Evolutionary conservation across 805 yeast genomes (phyloP).

Genomic region (Cyberlindnera japonica): DNA sequence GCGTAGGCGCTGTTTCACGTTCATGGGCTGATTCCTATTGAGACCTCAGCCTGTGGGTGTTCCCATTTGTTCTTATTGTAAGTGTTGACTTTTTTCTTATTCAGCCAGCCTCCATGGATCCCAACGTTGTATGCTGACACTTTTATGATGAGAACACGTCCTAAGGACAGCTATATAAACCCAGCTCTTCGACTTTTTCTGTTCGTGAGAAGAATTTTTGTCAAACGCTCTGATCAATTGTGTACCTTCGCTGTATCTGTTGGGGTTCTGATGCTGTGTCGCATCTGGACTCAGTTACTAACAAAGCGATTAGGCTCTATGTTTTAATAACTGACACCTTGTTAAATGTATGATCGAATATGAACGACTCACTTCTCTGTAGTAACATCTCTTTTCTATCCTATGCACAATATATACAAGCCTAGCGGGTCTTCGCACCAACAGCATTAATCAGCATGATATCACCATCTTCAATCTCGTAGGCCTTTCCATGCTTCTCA

Average conservation of each 20-base stretch:
- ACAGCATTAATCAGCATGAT: slow-evolving; percentile 69
- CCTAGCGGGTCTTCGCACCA: slow-evolving; percentile 49
- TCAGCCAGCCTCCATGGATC: neutral
- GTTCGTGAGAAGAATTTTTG: slow-evolving; percentile 28
- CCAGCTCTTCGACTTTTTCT: slow-evolving; percentile 31
- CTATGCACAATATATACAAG: slow-evolving; percentile 3
- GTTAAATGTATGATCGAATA: too few relatives aligned
- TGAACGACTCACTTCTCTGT: too few relatives aligned
- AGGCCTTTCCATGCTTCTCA: slow-evolving; percentile 68
- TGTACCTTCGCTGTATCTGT: neutral
- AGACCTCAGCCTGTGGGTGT: too few relatives aligned
- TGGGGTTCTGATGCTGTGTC: neutral
- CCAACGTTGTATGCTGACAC: too few relatives aligned
- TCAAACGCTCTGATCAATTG: slow-evolving; percentile 26
- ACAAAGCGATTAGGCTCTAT: neutral
- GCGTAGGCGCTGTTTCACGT: neutral
- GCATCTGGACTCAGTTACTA: too few relatives aligned
- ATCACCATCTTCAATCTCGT: slow-evolving; percentile 82
- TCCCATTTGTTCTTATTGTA: too few relatives aligned
- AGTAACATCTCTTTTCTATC: neutral
- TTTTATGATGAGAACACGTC: slow-evolving; percentile 24
- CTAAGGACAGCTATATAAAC: slow-evolving; percentile 25
- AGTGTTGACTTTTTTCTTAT: too few relatives aligned
- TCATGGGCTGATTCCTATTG: too few relatives aligned
- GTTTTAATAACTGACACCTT: neutral